A percentile compares a stretch with the other conserved stretches of the same genome.
phyloP scores from a whole-genome alignment of 1,139 yeast species.

The Arxiozyma slooffiae region DNA sequence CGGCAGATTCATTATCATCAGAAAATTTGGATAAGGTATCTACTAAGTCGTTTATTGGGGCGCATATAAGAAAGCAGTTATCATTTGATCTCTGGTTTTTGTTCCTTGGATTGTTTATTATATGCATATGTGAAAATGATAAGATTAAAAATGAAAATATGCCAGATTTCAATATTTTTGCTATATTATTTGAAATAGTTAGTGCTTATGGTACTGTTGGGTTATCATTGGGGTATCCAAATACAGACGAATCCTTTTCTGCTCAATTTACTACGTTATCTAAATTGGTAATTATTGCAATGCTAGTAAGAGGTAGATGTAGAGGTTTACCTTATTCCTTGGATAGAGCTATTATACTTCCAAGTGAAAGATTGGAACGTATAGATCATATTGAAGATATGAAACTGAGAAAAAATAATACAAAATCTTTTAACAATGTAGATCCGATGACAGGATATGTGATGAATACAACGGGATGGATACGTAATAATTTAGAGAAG shows the following conservation, averaged over 20 bases:
- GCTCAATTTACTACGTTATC: conserved; percentile 64
- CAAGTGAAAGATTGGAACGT: conserved; percentile 54
- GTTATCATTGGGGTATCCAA: conserved; percentile 71
- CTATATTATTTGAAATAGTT: conserved; percentile 73
- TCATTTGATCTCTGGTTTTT: conserved; percentile 92
- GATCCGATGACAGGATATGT: conserved; percentile 19
- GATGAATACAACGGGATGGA: conserved; percentile 9
- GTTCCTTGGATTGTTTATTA: conserved; percentile 70
- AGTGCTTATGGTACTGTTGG: conserved; percentile 97
- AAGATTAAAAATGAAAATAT: conserved; percentile 39
- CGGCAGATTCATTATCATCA: background rate
- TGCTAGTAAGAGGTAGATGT: conserved; percentile 49
- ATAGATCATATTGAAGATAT: conserved; percentile 60
- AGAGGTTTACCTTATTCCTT: conserved; percentile 90
- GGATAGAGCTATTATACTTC: conserved; percentile 87
- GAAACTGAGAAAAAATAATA: conserved; percentile 12
- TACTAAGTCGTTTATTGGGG: conserved; percentile 56
- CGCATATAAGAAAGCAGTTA: conserved; percentile 85
- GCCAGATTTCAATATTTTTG: conserved; percentile 54
- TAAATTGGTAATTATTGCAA: conserved; percentile 73
- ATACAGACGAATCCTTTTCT: conserved; percentile 56
- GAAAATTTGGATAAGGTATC: conserved; percentile 33
- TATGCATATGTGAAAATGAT: conserved; percentile 74
- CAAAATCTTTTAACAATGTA: conserved; percentile 3
- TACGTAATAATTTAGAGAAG: conserved; percentile 7